Percentiles rank a stretch among this genome's conserved stretches.
Evolutionary conservation across 148 eudicot species (phyloP).

Genomic region (Persicaria tinctoria): DNA sequence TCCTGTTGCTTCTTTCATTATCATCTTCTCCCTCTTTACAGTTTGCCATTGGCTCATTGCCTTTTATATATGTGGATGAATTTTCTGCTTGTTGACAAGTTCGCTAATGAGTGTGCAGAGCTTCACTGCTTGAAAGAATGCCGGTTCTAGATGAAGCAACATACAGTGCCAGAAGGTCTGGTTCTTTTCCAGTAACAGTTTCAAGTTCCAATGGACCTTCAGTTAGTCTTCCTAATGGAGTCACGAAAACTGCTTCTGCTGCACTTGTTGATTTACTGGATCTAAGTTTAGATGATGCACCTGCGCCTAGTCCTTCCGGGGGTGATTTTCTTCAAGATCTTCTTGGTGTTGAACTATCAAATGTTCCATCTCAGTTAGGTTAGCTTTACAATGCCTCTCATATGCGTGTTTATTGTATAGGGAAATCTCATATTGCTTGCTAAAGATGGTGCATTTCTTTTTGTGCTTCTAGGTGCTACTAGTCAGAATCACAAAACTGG

Average conservation of each 20-base stretch:
- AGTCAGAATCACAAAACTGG: constrained; percentile 61
- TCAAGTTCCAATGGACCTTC: constrained; percentile 59
- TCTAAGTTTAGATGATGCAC: constrained; percentile 68
- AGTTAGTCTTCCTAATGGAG: constrained; percentile 75
- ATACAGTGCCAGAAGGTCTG: constrained; percentile 66
- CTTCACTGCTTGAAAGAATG: constrained; percentile 85
- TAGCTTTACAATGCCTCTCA: not conserved
- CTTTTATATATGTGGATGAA: not conserved
- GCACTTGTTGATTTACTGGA: constrained; percentile 95
- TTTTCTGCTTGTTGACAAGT: not conserved
- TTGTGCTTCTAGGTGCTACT: constrained; percentile 39
- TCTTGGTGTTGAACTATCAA: constrained; percentile 63
- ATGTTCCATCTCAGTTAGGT: constrained; percentile 62
- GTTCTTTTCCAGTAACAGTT: constrained; percentile 59
- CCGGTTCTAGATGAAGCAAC: constrained; percentile 98
- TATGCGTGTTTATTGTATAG: not conserved
- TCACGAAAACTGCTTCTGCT: constrained; percentile 55
- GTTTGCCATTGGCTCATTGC: no score
- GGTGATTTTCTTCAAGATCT: constrained; percentile 84
- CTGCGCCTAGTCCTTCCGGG: constrained; percentile 70
- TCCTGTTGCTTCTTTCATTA: not conserved
- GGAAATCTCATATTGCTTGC: not conserved
- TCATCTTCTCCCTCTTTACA: not conserved
- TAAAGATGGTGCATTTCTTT: not conserved
- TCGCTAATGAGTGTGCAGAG: constrained; percentile 30